These are phyloP conservation scores for Phalaenopsis equestris DNA, from an alignment of 106 monocot genomes.

Conservation along the genomic window DNA sequence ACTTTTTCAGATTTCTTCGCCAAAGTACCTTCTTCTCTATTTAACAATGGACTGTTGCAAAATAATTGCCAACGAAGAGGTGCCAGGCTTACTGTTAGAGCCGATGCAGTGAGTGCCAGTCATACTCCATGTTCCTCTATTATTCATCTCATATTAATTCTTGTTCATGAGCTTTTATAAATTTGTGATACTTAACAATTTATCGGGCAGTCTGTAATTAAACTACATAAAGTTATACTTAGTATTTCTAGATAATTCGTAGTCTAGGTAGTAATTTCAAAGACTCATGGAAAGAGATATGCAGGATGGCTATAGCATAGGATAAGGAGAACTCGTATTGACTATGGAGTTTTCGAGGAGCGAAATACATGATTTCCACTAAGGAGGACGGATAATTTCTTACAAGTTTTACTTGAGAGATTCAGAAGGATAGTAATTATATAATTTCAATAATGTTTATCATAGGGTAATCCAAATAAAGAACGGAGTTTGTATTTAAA, in stretches of 20 bases:
- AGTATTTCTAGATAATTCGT: neutral
- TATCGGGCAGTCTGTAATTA: neutral
- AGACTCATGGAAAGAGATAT: neutral
- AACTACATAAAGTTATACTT: neutral
- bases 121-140: neutral
- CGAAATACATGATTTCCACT: neutral
- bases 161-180: too few species aligned
- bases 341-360: neutral
- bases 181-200: neutral
- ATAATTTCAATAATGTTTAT: too few species aligned
- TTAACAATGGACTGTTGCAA: conserved; percentile 28
- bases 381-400: neutral
- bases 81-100: conserved; percentile 67
- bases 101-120: conserved; percentile 54
- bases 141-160: neutral
- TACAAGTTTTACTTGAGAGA: neutral
- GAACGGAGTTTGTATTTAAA: neutral
- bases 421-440: neutral
- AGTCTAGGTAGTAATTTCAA: neutral
- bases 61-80: conserved; percentile 23
- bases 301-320: neutral
- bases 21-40: conserved; percentile 23
- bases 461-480: neutral
- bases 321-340: neutral
- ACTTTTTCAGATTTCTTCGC: conserved; percentile 20